Evolutionary conservation across 1,284 basidiomycete species (phyloP).

Genomic region (Pascua guehoae): DNA sequence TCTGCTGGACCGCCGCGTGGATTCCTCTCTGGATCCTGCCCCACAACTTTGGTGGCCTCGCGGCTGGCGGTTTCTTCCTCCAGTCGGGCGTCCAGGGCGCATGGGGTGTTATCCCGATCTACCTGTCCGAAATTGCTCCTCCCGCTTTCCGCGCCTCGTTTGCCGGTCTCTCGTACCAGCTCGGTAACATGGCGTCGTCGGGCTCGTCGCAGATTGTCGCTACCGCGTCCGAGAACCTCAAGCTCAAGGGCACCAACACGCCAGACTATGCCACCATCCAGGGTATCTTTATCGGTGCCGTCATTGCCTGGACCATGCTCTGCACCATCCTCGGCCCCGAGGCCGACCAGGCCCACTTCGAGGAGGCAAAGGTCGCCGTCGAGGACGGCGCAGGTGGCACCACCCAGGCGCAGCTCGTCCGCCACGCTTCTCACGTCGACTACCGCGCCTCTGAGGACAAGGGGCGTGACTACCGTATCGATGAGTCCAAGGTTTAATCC

Average conservation of each 20-base stretch:
- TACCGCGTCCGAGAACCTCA: constrained; percentile 54
- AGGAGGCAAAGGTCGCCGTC: constrained; percentile 73
- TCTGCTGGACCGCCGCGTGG: constrained; percentile 55
- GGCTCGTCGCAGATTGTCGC: constrained; percentile 91
- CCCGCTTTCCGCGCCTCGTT: constrained; percentile 89
- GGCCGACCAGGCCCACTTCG: constrained; percentile 74
- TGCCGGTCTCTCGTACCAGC: constrained; percentile 84
- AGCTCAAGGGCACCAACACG: constrained; percentile 51
- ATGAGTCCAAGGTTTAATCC: no score
- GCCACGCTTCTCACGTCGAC: neutral
- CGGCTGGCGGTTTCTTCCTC: constrained; percentile 56
- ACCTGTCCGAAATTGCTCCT: constrained; percentile 77
- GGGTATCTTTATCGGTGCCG: constrained; percentile 74
- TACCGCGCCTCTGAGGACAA: no score
- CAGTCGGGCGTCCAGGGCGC: constrained; percentile 79
- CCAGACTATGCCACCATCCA: constrained; percentile 82
- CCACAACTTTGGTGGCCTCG: constrained; percentile 38
- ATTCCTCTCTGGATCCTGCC: constrained; percentile 77
- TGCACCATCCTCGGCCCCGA: constrained; percentile 53
- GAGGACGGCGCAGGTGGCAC: constrained; percentile 63
- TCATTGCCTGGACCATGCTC: constrained; percentile 45
- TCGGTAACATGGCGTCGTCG: constrained; percentile 70
- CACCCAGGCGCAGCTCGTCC: constrained; percentile 18
- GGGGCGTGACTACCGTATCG: no score
- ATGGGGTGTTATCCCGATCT: constrained; percentile 50